Conservation (phyloP, 768 basidiomycete species). For the Chalciporus piperatus region DNA sequence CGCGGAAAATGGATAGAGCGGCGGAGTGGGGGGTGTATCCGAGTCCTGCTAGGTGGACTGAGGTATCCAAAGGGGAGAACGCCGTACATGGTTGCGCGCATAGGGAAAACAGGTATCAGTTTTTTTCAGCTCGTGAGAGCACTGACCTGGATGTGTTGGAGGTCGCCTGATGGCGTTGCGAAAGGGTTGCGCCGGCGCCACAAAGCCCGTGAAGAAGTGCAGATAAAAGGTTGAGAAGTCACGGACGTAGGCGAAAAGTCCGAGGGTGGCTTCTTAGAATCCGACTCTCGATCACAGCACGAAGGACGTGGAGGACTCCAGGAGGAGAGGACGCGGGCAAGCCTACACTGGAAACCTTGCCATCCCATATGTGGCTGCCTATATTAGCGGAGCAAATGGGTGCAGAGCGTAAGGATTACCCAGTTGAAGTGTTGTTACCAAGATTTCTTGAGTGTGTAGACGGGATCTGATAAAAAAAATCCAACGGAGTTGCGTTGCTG, state of each 20-base stretch:
- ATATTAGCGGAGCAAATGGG: slow-evolving; percentile 18
- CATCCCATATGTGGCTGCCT: slow-evolving; percentile 15
- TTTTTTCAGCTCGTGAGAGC: slow-evolving; percentile 10
- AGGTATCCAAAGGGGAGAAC: slow-evolving; percentile 22
- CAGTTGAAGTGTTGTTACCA: no score
- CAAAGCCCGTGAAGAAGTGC: slow-evolving; percentile 24
- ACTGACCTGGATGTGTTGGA: slow-evolving; percentile 12
- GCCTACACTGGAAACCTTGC: slow-evolving; percentile 9
- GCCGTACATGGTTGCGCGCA: slow-evolving; percentile 13
- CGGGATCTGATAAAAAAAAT: slow-evolving; percentile 1
- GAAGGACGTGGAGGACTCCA: slow-evolving; percentile 15
- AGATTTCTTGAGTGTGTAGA: no score
- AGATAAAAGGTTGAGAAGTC: slow-evolving; percentile 25
- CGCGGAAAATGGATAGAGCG: slow-evolving; percentile 19
- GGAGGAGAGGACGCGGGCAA: slow-evolving; percentile 7
- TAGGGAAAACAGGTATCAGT: slow-evolving; percentile 13
- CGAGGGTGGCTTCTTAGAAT: slow-evolving; percentile 33
- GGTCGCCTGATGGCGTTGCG: slow-evolving; percentile 19
- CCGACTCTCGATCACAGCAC: slow-evolving; percentile 25
- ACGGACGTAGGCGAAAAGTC: slow-evolving; percentile 35
- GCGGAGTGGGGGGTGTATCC: slow-evolving; percentile 22
- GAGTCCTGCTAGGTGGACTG: slow-evolving; percentile 10
- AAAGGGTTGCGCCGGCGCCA: slow-evolving; percentile 24
- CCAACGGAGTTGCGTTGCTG: not conserved
- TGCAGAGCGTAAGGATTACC: no score